phyloP scores from a whole-genome alignment of 1,284 basidiomycete species.

The Sporisorium scitamineum region DNA sequence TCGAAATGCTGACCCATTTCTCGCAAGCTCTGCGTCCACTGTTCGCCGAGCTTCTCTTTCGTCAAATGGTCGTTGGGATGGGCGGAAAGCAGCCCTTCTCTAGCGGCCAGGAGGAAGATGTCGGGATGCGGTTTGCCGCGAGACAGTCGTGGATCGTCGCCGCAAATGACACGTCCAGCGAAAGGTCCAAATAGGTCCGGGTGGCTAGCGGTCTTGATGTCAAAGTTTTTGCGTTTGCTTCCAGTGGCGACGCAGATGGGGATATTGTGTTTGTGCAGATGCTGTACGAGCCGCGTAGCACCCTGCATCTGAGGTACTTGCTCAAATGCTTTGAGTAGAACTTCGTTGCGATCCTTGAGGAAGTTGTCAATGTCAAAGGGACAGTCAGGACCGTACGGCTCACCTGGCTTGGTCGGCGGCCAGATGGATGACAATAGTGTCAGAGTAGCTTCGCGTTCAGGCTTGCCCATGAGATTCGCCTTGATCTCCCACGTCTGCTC shows the following conservation, averaged over 20 bases:
- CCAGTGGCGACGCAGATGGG: slow-evolving; percentile 69
- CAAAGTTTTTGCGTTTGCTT: slow-evolving; percentile 63
- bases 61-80: slow-evolving; percentile 27
- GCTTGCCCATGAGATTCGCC: slow-evolving; percentile 67
- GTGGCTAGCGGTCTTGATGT: slow-evolving; percentile 64
- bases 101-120: slow-evolving; percentile 67
- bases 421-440: slow-evolving; percentile 63
- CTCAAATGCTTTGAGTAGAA: slow-evolving; percentile 62
- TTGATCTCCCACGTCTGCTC: slow-evolving; percentile 70
- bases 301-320: slow-evolving; percentile 67
- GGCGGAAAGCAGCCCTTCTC: slow-evolving; percentile 55
- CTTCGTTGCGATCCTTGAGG: slow-evolving; percentile 59
- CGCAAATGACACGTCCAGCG: slow-evolving; percentile 60
- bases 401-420: slow-evolving; percentile 54
- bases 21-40: slow-evolving; percentile 43
- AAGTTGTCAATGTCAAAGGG: slow-evolving; percentile 67
- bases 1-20: slow-evolving; percentile 59
- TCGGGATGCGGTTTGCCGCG: slow-evolving; percentile 68
- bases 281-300: slow-evolving; percentile 62
- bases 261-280: slow-evolving; percentile 62
- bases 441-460: slow-evolving; percentile 63
- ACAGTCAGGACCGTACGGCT: slow-evolving; percentile 55
- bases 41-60: slow-evolving; percentile 22
- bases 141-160: slow-evolving; percentile 61
- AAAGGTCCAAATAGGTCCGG: slow-evolving; percentile 61